Base-by-base conservation (phyloP, 768 basidiomycete genomes). In the Boletus tylopilopsis region DNA sequence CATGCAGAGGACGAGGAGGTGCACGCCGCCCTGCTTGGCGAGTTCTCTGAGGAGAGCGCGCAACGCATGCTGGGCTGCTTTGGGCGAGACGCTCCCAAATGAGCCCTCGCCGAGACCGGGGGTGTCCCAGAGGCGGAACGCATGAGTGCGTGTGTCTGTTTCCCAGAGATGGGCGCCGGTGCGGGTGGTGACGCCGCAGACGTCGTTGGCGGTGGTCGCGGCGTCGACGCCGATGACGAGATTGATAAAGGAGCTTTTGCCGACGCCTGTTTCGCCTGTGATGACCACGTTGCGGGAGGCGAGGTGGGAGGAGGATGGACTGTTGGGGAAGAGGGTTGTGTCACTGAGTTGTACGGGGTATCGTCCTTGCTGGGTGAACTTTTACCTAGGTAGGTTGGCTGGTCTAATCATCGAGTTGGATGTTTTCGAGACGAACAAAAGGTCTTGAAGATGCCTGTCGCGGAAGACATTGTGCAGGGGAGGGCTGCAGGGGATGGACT, bases 171-270 rank as follows among this genome's bases (percentile, higher is more conserved):
- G 48, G 10, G 42, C 42, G 3, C 16, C 39, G 8, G 56, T 34
- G 19, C 29, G 51, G n/a, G 38, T 45, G 40, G 61, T 62, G 35
- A 64, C 62, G 21, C 61, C 61, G 18, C 51, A 29, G 36, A 51
- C 58, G 24, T 64, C 61, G 53, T 62, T 62, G 49, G 53, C 47
- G 24, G 50, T 53, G 35, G 19, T 30, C 3, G 61, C 59, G 30
- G n/a, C 46, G n/a, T 52, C 49, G 5, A 35, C 23, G 21, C 49
- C 62, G 15, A 43, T 45, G 30, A 62, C 33, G 23, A 62, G 61
- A 11, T 62, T 62, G 44, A 62, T 64, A 12, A 62, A 61, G 9
- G 61, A 62, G 35, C 59, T 61, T 49, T 62, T 62, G 2, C 61
- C 61, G 16, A 62, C 61, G 37, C 61, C 61, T 0, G 61, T 62